Evolutionary conservation across 306 rosid genomes (phyloP), one percentile per base, ranked within the genome.

Genomic region (Calophaca sinica): DNA sequence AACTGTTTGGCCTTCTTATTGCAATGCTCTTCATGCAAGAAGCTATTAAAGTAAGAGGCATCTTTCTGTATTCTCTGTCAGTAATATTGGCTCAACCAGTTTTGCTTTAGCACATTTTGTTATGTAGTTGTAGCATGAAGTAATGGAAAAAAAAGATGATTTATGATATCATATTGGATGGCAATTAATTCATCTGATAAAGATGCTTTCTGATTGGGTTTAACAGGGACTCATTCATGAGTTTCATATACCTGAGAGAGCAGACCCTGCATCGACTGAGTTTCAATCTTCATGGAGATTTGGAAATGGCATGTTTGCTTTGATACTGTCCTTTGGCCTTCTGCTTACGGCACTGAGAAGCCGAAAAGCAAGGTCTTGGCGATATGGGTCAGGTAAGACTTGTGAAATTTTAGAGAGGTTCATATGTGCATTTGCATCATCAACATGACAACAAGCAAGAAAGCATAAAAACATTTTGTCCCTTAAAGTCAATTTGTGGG

Each of bases 1-100:
- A 91, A 79, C 73, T 91, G n/a, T 91, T 91, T 53, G 97, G 97
- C 80, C 91, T 91, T 79, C 94, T 91, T 38, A 91, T 89, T 8
- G 92, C 97, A 72, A 80, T 87, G 92, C 92, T 91, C 60, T 91
- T 91, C 85, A 87, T 89, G 94, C 97, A 91, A 76, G 88, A 91
- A 80, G 94, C 97, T 74, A 79, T 89, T 63, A 91, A 83, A 77
- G 97, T 91, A 89, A 28, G 82, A 68, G 2, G 31, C 65, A 29
- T 78, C 28, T 42, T 48, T 78, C 62, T 62, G 38, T 32, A 75
- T 39, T 55, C 31, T 26, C 55, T 64, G 51, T 9, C 54, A 53
- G 50, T 38, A 41, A 42, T 64, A 28, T 13, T 65, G 41, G 51
- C 62, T 64, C 38, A 6, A 7, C 13, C 9, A 78, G 29, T 39